Evolutionary conservation across 2,329 filamentous ascomycete species (phyloP), one percentile per base, ranked within the genome.

Genomic region (Ustulina deusta): DNA sequence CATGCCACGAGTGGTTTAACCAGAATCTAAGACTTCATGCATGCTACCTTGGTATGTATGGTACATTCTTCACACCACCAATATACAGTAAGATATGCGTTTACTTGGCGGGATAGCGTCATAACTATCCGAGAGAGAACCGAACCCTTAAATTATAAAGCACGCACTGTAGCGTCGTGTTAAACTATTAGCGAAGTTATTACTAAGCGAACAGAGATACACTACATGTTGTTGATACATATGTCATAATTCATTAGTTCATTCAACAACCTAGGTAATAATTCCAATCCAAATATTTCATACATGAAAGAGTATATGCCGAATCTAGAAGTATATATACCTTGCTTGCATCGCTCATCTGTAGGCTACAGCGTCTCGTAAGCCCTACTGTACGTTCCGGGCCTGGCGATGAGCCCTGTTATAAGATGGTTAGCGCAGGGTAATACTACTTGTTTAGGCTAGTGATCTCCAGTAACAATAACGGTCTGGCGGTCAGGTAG

Each of bases 401-500:
- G 60, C 44, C 65, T 61, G 34, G 51, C 60, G 36, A 54, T 29
- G 17, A 46, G 17, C 38, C 42, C 27, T 52, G 42, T 32, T 38
- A 15, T n/a, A 38, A 57, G 44, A 44, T 62, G 49, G 27, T 48
- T 69, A 65, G 70, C 44, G 59, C 63, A 72, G 64, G 65, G 55
- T 64, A 69, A 38, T 60, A 65, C 55, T 76, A 52, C 74, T 63
- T 10, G 17, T 65, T 73, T 60, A n/a, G 70, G 61, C 66, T 76
- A 76, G 70, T 57, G 51, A 46, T 10, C 20, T 32, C 25, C 54
- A n/a, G 4, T 13, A 11, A 38, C 40, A 49, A 29, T 46, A 25
- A n/a, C 32, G 49, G 62, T 74, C 68, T 74, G 65, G 74, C 74
- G 74, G 74, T 76, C 74, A 76, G 66, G 42, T 66, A 42, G 13